A percentile compares a stretch with the other conserved stretches of the same genome.
phyloP scores from a whole-genome alignment of 495 filamentous ascomycete genomes.

The Barbatosphaeria neglecta region DNA sequence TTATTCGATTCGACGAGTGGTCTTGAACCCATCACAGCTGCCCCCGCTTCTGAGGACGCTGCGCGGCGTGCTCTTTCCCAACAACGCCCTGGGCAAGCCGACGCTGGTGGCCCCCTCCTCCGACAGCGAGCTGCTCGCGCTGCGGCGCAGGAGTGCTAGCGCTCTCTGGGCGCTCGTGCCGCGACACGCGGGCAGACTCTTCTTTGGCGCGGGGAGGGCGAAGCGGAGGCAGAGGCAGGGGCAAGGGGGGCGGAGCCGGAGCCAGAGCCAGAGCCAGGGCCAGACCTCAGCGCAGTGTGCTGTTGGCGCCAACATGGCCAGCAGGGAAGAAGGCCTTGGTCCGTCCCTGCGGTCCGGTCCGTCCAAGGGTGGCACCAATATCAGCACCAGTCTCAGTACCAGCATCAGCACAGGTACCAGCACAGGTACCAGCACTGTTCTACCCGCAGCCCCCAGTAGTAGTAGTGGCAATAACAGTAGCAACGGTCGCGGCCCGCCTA shows the following conservation, averaged over 20 bases:
- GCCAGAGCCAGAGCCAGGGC: background rate
- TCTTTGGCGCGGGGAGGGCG: slow-evolving; percentile 30
- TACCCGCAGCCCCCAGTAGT: too few species aligned
- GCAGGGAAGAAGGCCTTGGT: background rate
- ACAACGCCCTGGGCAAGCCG: slow-evolving; percentile 48
- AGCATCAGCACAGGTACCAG: background rate
- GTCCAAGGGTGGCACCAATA: too few species aligned
- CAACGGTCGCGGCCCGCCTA: background rate
- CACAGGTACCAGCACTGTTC: background rate
- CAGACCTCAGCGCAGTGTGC: background rate
- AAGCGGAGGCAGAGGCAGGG: background rate
- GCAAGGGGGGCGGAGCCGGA: too few species aligned
- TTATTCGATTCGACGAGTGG: slow-evolving; percentile 49
- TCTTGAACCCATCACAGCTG: slow-evolving; percentile 56
- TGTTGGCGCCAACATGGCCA: too few species aligned
- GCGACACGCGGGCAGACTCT: slow-evolving; percentile 31
- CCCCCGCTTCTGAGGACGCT: slow-evolving; percentile 61
- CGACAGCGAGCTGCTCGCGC: slow-evolving; percentile 30
- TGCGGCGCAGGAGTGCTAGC: slow-evolving; percentile 42
- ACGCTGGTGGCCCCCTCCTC: slow-evolving; percentile 34
- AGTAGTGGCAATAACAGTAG: too few species aligned
- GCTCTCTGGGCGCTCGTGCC: slow-evolving; percentile 42
- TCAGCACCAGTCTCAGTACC: too few species aligned
- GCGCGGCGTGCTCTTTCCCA: slow-evolving; percentile 67
- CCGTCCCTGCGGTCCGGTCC: background rate